Conservation (phyloP, 352 stramenopile species). For the Globisporangium acanthophoron region DNA sequence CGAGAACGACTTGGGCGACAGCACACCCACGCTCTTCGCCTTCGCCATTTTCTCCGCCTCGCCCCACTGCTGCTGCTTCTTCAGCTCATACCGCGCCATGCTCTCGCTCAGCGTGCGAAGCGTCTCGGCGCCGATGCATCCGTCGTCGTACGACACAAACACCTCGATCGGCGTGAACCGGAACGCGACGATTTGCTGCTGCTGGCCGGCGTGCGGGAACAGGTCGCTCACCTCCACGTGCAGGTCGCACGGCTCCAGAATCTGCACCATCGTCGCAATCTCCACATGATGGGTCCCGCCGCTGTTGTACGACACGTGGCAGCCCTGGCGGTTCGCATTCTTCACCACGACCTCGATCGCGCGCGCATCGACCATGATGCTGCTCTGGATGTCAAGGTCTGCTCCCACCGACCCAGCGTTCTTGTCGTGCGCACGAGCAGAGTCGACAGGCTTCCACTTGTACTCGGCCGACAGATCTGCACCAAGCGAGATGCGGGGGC, state of each 20-base stretch:
- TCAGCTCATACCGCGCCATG: conserved; percentile 16
- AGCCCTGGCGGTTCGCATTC: conserved; percentile 63
- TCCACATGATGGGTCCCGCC: conserved; percentile 11
- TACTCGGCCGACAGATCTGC: conserved; percentile 56
- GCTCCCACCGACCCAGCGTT: conserved; percentile 11
- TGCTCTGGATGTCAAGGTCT: conserved; percentile 71
- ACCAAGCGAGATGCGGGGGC: conserved; percentile 41
- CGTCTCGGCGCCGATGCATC: conserved; percentile 42
- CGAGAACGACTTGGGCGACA: conserved; percentile 15
- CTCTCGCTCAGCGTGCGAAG: conserved; percentile 34
- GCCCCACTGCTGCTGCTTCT: conserved; percentile 5
- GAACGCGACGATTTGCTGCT: conserved; percentile 71
- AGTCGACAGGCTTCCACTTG: conserved; percentile 34
- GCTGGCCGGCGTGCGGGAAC: conserved; percentile 54
- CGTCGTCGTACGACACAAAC: conserved; percentile 79
- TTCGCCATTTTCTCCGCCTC: conserved; percentile 1
- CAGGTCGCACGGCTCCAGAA: conserved; percentile 72
- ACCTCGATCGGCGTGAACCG: conserved; percentile 73
- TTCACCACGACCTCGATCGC: conserved; percentile 61
- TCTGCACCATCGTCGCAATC: conserved; percentile 47
- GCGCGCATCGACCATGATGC: conserved; percentile 45
- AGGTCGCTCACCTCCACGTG: conserved; percentile 64
- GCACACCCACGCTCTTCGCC: conserved; percentile 2
- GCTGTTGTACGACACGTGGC: conserved; percentile 29
- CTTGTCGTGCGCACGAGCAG: not conserved